These are phyloP conservation scores for Rhizophora mangle DNA, from an alignment of 345 rosid genomes.

Conservation along the genomic window DNA sequence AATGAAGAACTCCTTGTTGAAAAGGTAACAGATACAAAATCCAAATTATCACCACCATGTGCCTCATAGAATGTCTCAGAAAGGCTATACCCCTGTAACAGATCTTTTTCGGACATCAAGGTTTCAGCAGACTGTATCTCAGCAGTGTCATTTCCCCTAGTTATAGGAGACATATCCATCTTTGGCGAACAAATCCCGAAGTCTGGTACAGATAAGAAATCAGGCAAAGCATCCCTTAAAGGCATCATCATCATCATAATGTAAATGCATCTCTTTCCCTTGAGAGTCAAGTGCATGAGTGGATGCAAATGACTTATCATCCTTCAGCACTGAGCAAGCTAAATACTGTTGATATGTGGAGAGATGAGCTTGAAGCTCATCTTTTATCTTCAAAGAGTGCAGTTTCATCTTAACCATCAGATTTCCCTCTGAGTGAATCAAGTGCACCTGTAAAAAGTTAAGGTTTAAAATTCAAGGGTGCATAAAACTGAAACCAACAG, in stretches of 20 bases:
- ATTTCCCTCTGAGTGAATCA: slow-evolving; percentile 67
- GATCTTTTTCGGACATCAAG: slow-evolving; percentile 43
- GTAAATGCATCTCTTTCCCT: slow-evolving; percentile 40
- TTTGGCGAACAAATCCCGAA: slow-evolving; percentile 42
- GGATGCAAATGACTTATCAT: slow-evolving; percentile 43
- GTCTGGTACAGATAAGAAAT: slow-evolving; percentile 67
- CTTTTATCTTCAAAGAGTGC: slow-evolving; percentile 87
- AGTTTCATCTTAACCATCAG: slow-evolving; percentile 75
- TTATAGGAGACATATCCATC: slow-evolving; percentile 42
- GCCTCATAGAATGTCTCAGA: slow-evolving; percentile 86
- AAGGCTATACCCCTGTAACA: slow-evolving; percentile 46
- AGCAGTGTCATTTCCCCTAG: slow-evolving; percentile 37
- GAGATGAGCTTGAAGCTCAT: slow-evolving; percentile 70
- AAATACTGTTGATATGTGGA: slow-evolving; percentile 58
- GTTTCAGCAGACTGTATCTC: slow-evolving; percentile 53
- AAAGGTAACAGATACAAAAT: slow-evolving; percentile 83
- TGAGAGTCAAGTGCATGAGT: slow-evolving; percentile 29
- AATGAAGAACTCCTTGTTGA: slow-evolving; percentile 68
- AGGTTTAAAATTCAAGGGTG: neutral
- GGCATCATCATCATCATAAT: slow-evolving; percentile 72
- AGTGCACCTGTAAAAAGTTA: slow-evolving; percentile 53
- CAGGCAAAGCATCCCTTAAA: slow-evolving; percentile 93
- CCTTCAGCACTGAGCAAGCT: slow-evolving; percentile 74
- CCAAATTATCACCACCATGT: slow-evolving; percentile 61
- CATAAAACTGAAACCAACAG: neutral